These are phyloP conservation scores for Hygrocybe coccinea DNA, from an alignment of 768 basidiomycete species.

Conservation along the genomic window DNA sequence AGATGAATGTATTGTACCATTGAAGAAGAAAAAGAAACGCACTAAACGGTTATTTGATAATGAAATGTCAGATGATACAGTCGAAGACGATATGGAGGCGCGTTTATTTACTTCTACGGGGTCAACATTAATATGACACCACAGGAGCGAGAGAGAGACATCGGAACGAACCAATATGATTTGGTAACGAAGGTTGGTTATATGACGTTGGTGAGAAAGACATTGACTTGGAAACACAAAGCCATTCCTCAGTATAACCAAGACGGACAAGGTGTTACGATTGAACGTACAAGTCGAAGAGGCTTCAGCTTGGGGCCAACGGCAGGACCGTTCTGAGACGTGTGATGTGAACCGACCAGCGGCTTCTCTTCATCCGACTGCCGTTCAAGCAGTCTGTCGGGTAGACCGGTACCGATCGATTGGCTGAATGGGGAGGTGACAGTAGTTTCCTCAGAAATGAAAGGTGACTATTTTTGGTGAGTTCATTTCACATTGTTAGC, in stretches of 20 bases:
- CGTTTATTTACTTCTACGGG: slow-evolving; percentile 33
- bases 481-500: not conserved
- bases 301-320: slow-evolving; percentile 45
- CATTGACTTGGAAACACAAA: slow-evolving; percentile 33
- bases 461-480: slow-evolving; percentile 13
- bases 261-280: slow-evolving; percentile 16
- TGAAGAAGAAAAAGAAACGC: slow-evolving; percentile 36
- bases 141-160: not conserved
- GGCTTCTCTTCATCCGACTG: slow-evolving; percentile 1
- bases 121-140: not conserved
- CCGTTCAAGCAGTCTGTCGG: slow-evolving; percentile 20
- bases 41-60: slow-evolving; percentile 49
- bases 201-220: slow-evolving; percentile 38
- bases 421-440: slow-evolving; percentile 4
- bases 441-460: slow-evolving; percentile 6
- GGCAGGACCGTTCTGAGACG: slow-evolving; percentile 20
- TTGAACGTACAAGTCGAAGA: slow-evolving; percentile 53
- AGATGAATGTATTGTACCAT: not conserved
- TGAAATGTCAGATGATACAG: slow-evolving; percentile 62
- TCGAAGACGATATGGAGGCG: slow-evolving; percentile 51
- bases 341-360: slow-evolving; percentile 1
- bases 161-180: slow-evolving; percentile 27
- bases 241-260: slow-evolving; percentile 26
- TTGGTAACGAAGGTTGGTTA: slow-evolving; percentile 36
- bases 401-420: not conserved